Conservation (phyloP, 768 basidiomycete genomes). For the Exidia glandulosa region DNA sequence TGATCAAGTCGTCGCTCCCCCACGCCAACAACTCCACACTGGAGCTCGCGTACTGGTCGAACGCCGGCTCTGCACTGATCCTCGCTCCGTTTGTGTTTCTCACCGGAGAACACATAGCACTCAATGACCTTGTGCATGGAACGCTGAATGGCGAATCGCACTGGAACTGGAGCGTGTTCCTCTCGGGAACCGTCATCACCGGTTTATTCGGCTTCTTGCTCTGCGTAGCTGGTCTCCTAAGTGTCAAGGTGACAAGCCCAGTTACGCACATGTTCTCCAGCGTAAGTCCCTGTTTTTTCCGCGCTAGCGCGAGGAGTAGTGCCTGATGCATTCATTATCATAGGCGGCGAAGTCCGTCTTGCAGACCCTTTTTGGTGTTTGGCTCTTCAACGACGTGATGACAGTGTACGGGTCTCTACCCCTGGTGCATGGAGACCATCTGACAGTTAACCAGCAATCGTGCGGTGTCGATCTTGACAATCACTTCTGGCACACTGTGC, state of each 20-base stretch:
- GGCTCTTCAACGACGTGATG: slow-evolving; percentile 63
- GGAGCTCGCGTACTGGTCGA: slow-evolving; percentile 71
- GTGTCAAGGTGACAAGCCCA: slow-evolving; percentile 74
- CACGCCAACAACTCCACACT: slow-evolving; percentile 61
- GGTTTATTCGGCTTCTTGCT: slow-evolving; percentile 76
- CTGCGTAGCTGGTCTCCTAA: slow-evolving; percentile 65
- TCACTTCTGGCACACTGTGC: slow-evolving; percentile 58
- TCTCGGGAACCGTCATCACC: slow-evolving; percentile 57
- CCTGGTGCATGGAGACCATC: background rate
- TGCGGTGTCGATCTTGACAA: slow-evolving; percentile 51
- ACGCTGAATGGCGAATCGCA: background rate
- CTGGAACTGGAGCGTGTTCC: slow-evolving; percentile 41
- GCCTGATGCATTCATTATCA: background rate
- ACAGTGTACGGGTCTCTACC: slow-evolving; percentile 42
- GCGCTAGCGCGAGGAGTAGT: background rate
- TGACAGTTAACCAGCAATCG: slow-evolving; percentile 36
- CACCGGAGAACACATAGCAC: slow-evolving; percentile 36
- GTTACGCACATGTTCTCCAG: slow-evolving; percentile 80
- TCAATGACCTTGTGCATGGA: slow-evolving; percentile 29
- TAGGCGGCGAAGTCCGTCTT: slow-evolving; percentile 75
- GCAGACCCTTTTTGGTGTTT: slow-evolving; percentile 71
- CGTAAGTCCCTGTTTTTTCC: slow-evolving; percentile 30
- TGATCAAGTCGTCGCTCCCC: slow-evolving; percentile 61
- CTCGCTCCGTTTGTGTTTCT: slow-evolving; percentile 54
- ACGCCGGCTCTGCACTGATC: slow-evolving; percentile 53